Evolutionary conservation across 202 grass and related monocot species (phyloP).

Genomic region (Schoenoplectus tabernaemontani): DNA sequence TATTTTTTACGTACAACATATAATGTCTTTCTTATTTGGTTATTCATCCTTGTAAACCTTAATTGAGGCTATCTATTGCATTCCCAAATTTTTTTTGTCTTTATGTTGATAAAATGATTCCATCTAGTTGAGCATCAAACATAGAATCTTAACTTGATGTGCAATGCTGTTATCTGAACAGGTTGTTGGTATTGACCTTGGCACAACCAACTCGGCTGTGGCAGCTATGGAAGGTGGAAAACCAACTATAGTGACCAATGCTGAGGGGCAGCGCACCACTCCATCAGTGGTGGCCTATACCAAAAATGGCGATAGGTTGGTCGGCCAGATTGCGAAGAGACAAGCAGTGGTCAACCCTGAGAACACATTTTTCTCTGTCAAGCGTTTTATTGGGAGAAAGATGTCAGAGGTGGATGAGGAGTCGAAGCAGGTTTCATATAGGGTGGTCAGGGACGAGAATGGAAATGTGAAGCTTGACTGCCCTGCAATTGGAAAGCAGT

Average conservation of each 20-base stretch:
- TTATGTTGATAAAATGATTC: not conserved
- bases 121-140: not conserved
- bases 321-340: slow-evolving; percentile 84
- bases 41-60: not conserved
- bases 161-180: slow-evolving; percentile 9
- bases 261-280: slow-evolving; percentile 84
- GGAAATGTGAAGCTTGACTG: slow-evolving; percentile 96
- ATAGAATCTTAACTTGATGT: not conserved
- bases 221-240: slow-evolving; percentile 93
- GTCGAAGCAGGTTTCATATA: slow-evolving; percentile 84
- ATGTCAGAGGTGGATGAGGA: slow-evolving; percentile 90
- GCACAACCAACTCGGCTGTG: slow-evolving; percentile 93
- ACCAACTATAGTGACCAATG: slow-evolving; percentile 95
- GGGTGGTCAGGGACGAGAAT: slow-evolving; percentile 69
- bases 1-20: not conserved
- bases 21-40: not conserved
- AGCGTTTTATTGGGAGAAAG: slow-evolving; percentile 88
- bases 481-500: slow-evolving; percentile 90
- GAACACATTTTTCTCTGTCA: slow-evolving; percentile 98
- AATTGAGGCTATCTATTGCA: not conserved
- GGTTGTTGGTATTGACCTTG: slow-evolving; percentile 87
- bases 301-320: slow-evolving; percentile 69
- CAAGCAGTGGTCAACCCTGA: slow-evolving; percentile 94
- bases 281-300: slow-evolving; percentile 92
- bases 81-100: not conserved